Percentiles rank a stretch among this genome's conserved stretches.
Evolutionary conservation across 805 yeast species (phyloP).

Genomic region (Yarrowia keelungensis): DNA sequence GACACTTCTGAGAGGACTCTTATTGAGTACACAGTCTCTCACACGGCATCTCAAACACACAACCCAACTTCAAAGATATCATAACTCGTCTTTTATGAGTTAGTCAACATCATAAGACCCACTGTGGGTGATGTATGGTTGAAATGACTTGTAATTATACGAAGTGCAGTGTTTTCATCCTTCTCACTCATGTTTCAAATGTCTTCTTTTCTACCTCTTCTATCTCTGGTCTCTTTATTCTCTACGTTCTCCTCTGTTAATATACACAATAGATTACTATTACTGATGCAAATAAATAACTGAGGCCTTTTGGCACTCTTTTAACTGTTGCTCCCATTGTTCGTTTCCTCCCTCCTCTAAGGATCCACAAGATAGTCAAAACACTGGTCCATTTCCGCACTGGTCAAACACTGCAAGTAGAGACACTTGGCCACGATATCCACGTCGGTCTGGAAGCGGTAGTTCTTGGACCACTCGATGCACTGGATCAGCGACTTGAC

Average conservation of each 20-base stretch:
- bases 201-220: too few species aligned
- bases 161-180: too few species aligned
- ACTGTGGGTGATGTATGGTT: too few species aligned
- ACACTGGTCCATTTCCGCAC: slow-evolving; percentile 46
- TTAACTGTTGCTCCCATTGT: slow-evolving; percentile 1
- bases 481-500: slow-evolving; percentile 78
- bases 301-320: slow-evolving; percentile 21
- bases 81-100: too few species aligned
- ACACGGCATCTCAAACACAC: too few species aligned
- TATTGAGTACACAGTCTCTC: too few species aligned
- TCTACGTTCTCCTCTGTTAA: background rate
- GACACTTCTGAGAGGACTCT: too few species aligned
- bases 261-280: slow-evolving; percentile 29
- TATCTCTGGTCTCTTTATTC: too few species aligned
- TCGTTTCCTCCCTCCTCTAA: background rate
- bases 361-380: slow-evolving; percentile 38
- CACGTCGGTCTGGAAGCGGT: slow-evolving; percentile 60
- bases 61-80: too few species aligned
- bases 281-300: slow-evolving; percentile 35
- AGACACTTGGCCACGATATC: slow-evolving; percentile 83
- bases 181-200: too few species aligned
- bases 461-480: slow-evolving; percentile 84
- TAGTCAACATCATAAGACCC: too few species aligned
- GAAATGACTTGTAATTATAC: too few species aligned
- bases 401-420: slow-evolving; percentile 60